Percentiles rank a stretch among this genome's conserved stretches.
phyloP scores from a whole-genome alignment of 345 rosid species.

The Raphanus sativus region DNA sequence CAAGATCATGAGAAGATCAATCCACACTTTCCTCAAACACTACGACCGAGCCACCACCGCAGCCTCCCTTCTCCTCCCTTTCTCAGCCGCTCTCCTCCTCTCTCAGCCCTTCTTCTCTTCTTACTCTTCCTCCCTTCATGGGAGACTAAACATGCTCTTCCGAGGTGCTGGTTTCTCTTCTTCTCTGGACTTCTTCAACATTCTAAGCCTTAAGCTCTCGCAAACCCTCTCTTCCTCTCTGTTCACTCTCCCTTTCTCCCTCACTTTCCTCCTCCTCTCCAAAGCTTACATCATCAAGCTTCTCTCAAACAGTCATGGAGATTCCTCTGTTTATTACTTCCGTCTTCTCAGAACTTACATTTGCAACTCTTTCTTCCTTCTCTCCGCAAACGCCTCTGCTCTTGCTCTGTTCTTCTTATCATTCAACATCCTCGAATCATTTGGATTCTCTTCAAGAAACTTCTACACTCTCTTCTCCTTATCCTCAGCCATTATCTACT shows the following conservation, averaged over 20 bases:
- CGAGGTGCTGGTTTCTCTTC: slow-evolving; percentile 73
- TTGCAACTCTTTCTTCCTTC: slow-evolving; percentile 52
- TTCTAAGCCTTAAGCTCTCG: slow-evolving; percentile 64
- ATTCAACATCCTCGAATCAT: slow-evolving; percentile 45
- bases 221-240: slow-evolving; percentile 66
- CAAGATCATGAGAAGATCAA: slow-evolving; percentile 66
- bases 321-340: slow-evolving; percentile 41
- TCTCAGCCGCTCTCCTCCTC: slow-evolving; percentile 48
- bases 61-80: slow-evolving; percentile 56
- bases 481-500: slow-evolving; percentile 63
- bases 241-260: slow-evolving; percentile 66
- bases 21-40: slow-evolving; percentile 59
- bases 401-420: slow-evolving; percentile 58
- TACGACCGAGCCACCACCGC: slow-evolving; percentile 58
- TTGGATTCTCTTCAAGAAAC: slow-evolving; percentile 43
- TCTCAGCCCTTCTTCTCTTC: slow-evolving; percentile 40
- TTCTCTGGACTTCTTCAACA: slow-evolving; percentile 52
- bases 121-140: slow-evolving; percentile 37
- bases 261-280: slow-evolving; percentile 67
- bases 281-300: slow-evolving; percentile 53
- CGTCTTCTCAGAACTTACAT: slow-evolving; percentile 55
- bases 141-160: slow-evolving; percentile 50
- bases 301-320: slow-evolving; percentile 42
- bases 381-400: slow-evolving; percentile 75
- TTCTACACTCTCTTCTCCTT: slow-evolving; percentile 47